Conservation (phyloP, 2,329 filamentous ascomycete genomes). For the Knufia petricola region DNA sequence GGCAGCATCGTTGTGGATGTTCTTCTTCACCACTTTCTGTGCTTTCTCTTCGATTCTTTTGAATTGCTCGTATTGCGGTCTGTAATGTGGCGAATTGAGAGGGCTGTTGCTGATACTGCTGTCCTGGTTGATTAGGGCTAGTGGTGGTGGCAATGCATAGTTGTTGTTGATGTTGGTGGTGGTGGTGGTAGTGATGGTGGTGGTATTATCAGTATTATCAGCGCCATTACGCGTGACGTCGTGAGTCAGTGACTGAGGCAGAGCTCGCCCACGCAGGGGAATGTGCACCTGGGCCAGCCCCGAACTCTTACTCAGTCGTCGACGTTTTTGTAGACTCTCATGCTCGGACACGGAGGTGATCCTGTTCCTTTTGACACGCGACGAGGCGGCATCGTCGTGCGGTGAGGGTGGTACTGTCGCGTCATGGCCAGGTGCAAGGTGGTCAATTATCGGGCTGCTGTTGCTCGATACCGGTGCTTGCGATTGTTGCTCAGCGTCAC, state of each 20-base stretch:
- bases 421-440: conserved; percentile 14
- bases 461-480: conserved; percentile 13
- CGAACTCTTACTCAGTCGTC: conserved; percentile 14
- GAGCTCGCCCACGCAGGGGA: conserved; percentile 20
- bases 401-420: conserved; percentile 5
- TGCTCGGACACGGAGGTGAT: conserved; percentile 7
- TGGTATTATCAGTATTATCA: conserved; percentile 9
- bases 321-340: conserved; percentile 19
- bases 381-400: conserved; percentile 6
- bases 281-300: conserved; percentile 19
- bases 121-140: conserved; percentile 5
- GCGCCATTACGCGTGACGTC: background rate
- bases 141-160: conserved; percentile 5
- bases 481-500: conserved; percentile 11
- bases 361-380: conserved; percentile 6
- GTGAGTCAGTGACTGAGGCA: conserved; percentile 1
- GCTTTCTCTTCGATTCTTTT: conserved; percentile 22
- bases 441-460: conserved; percentile 19
- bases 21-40: conserved; percentile 15
- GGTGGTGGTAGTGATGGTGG: too few relatives aligned
- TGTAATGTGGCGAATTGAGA: conserved; percentile 16
- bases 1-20: conserved; percentile 7
- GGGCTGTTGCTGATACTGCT: conserved; percentile 11
- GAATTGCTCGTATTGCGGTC: conserved; percentile 24
- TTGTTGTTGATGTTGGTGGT: too few relatives aligned